Percentiles rank a stretch among this genome's conserved stretches.
phyloP scores from a whole-genome alignment of 306 rosid genomes.

The Calophaca sinica region DNA sequence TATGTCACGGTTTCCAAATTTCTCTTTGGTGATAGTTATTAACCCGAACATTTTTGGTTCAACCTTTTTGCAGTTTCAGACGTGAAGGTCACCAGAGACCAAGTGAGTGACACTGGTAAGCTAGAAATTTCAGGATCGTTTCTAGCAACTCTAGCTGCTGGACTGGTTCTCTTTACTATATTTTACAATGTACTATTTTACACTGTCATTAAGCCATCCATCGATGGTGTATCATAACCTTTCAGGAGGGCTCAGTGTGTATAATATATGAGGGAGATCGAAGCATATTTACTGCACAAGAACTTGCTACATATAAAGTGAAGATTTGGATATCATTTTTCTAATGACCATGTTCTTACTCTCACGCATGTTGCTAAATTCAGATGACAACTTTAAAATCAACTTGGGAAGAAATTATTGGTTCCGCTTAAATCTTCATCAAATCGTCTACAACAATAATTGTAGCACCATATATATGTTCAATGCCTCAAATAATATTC shows the following conservation, averaged over 20 bases:
- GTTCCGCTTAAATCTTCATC: too few species aligned
- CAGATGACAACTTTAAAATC: neutral
- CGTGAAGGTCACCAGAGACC: conserved; percentile 44
- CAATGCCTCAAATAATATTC: too few species aligned
- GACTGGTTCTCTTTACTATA: conserved; percentile 66
- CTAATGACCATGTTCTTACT: neutral
- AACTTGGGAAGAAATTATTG: neutral
- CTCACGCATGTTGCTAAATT: neutral
- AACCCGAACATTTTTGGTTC: neutral
- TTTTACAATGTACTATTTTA: conserved; percentile 72
- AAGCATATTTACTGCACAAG: conserved; percentile 13
- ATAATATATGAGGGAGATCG: neutral
- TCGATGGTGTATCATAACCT: conserved; percentile 54
- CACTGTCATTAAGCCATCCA: conserved; percentile 75
- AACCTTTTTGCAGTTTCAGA: conserved; percentile 61
- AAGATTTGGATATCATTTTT: neutral
- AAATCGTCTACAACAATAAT: too few species aligned
- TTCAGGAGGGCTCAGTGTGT: neutral
- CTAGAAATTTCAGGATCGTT: conserved; percentile 63
- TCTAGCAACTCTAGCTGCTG: conserved; percentile 57
- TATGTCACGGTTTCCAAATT: neutral
- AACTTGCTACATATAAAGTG: conserved; percentile 13
- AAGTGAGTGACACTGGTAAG: conserved; percentile 31
- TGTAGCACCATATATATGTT: too few species aligned
- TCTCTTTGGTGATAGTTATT: neutral